Conservation (phyloP, 1,139 yeast genomes). For the Komagataea norvegica region DNA sequence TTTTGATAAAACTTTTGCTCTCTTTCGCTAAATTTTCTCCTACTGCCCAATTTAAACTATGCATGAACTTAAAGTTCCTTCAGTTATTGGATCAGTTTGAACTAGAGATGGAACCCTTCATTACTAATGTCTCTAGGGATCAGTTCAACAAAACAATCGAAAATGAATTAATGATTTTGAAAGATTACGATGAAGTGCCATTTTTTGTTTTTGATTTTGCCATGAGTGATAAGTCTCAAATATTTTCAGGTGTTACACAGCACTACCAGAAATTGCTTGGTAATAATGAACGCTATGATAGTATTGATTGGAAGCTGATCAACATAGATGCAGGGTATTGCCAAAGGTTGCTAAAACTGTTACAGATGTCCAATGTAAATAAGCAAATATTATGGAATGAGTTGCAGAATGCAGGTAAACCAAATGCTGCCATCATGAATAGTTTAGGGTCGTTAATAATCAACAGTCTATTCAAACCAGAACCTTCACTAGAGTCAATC, state of each 20-base stretch:
- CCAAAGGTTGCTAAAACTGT: slow-evolving; percentile 11
- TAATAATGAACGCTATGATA: not conserved
- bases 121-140: slow-evolving; percentile 15
- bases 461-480: not conserved
- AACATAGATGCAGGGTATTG: slow-evolving; percentile 10
- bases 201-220: slow-evolving; percentile 15
- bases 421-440: slow-evolving; percentile 14
- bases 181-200: slow-evolving; percentile 12
- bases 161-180: slow-evolving; percentile 3
- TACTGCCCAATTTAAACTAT: slow-evolving; percentile 15
- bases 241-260: slow-evolving; percentile 4
- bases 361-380: slow-evolving; percentile 14
- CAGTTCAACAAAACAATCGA: slow-evolving; percentile 13
- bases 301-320: slow-evolving; percentile 18
- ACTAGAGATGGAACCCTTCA: slow-evolving; percentile 15
- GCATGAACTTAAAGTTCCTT: slow-evolving; percentile 21
- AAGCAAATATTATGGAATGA: slow-evolving; percentile 16
- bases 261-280: not conserved
- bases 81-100: slow-evolving; percentile 15
- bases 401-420: slow-evolving; percentile 12
- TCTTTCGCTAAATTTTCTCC: slow-evolving; percentile 19
- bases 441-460: slow-evolving; percentile 14
- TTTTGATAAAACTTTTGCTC: slow-evolving; percentile 18
- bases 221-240: slow-evolving; percentile 10
- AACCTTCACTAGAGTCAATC: slow-evolving; percentile 4